Evolutionary conservation across 305 asterid species (phyloP).

Genomic region (Withania somnifera): DNA sequence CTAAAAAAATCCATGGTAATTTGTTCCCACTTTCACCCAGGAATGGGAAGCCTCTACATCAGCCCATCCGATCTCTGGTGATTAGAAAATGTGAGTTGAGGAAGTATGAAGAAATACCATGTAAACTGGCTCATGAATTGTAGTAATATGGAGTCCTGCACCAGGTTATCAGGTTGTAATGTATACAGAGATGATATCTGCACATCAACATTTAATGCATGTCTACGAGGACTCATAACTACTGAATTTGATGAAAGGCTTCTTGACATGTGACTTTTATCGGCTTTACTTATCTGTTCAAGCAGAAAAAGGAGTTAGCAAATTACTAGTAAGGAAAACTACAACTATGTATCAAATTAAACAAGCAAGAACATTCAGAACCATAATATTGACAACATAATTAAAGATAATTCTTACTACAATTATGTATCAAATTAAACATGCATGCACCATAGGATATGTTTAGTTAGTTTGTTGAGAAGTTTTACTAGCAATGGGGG

Average conservation of each 20-base stretch:
- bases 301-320: neutral
- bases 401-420: no score
- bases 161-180: conserved; percentile 94
- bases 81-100: neutral
- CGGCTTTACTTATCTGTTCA: conserved; percentile 44
- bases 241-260: conserved; percentile 53
- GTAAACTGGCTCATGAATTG: conserved; percentile 71
- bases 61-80: no score
- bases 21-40: no score
- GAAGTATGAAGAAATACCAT: conserved; percentile 33
- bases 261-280: conserved; percentile 37
- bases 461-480: no score
- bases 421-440: no score
- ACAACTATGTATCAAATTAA: neutral
- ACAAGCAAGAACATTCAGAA: neutral
- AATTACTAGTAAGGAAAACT: neutral
- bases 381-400: neutral
- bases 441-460: no score
- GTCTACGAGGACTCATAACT: conserved; percentile 26
- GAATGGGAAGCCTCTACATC: no score
- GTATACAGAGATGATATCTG: conserved; percentile 68
- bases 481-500: no score
- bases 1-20: no score
- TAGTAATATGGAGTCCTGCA: conserved; percentile 78
- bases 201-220: conserved; percentile 54